phyloP scores from a whole-genome alignment of 345 rosid genomes.

The Anastatica hierochuntica region DNA sequence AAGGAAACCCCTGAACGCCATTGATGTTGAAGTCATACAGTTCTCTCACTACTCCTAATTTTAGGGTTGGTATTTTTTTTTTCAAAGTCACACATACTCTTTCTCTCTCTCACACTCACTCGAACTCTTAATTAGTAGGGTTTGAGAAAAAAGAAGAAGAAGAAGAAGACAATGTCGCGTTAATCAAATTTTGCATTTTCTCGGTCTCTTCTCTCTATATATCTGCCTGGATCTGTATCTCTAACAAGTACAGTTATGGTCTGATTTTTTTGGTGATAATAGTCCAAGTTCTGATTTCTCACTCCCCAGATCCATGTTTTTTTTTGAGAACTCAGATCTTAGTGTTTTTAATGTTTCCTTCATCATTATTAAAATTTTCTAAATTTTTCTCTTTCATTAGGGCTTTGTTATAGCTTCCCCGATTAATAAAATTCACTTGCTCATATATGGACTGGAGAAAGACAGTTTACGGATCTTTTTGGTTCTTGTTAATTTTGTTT shows the following conservation, averaged over 20 bases:
- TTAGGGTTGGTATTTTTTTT: conserved; percentile 23
- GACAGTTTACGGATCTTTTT: background rate
- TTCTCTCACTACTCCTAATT: conserved; percentile 9
- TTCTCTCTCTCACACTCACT: background rate
- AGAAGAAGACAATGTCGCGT: background rate
- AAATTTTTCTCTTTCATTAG: background rate
- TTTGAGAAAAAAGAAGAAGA: conserved; percentile 6
- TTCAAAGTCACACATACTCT: conserved; percentile 15
- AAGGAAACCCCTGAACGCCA: conserved; percentile 21
- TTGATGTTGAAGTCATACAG: conserved; percentile 19
- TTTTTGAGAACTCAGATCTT: too few species aligned
- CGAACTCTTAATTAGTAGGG: conserved; percentile 14
- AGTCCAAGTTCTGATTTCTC: conserved; percentile 13
- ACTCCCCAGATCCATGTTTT: conserved; percentile 10
- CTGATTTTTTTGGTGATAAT: background rate
- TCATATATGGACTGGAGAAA: background rate
- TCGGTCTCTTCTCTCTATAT: conserved; percentile 16
- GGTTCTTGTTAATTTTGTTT: background rate
- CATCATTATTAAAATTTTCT: too few species aligned
- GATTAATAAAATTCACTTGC: background rate
- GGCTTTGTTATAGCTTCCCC: background rate
- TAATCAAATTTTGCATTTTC: background rate
- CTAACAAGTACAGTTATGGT: conserved; percentile 6
- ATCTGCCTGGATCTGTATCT: conserved; percentile 12
- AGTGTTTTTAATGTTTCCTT: background rate